A percentile compares a stretch with the other conserved stretches of the same genome.
phyloP scores from a whole-genome alignment of 257 asterid genomes.

The Linaria vulgaris region DNA sequence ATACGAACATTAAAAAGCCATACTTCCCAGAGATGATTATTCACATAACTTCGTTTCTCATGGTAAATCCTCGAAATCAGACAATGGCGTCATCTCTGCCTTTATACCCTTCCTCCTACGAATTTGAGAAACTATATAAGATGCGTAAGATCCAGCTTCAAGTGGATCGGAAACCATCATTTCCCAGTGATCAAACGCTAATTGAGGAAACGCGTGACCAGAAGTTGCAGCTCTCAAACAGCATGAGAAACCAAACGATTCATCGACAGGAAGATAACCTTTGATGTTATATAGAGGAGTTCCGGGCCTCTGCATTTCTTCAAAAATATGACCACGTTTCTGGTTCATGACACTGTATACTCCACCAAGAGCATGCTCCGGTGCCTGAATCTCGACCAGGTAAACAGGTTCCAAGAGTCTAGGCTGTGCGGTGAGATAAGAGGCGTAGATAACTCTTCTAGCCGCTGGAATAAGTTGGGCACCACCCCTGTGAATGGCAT shows the following conservation, averaged over 20 bases:
- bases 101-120: conserved; percentile 21
- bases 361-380: conserved; percentile 20
- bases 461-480: conserved; percentile 19
- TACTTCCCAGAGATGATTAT: no score
- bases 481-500: conserved; percentile 24
- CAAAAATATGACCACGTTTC: conserved; percentile 19
- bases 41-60: neutral
- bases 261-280: conserved; percentile 2
- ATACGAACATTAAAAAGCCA: no score
- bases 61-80: conserved; percentile 16
- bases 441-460: conserved; percentile 12
- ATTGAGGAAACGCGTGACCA: conserved; percentile 21
- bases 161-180: conserved; percentile 10
- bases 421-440: conserved; percentile 16
- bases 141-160: conserved; percentile 3
- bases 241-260: conserved; percentile 16
- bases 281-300: conserved; percentile 14
- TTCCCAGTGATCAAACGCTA: conserved; percentile 20
- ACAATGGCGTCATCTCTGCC: conserved; percentile 13
- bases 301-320: conserved; percentile 21
- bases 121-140: neutral
- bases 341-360: conserved; percentile 22
- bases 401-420: conserved; percentile 17
- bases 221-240: conserved; percentile 15
- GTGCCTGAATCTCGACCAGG: conserved; percentile 22